Conservation (phyloP, 164 flowering plant genomes). For the Aristolochia californica region DNA sequence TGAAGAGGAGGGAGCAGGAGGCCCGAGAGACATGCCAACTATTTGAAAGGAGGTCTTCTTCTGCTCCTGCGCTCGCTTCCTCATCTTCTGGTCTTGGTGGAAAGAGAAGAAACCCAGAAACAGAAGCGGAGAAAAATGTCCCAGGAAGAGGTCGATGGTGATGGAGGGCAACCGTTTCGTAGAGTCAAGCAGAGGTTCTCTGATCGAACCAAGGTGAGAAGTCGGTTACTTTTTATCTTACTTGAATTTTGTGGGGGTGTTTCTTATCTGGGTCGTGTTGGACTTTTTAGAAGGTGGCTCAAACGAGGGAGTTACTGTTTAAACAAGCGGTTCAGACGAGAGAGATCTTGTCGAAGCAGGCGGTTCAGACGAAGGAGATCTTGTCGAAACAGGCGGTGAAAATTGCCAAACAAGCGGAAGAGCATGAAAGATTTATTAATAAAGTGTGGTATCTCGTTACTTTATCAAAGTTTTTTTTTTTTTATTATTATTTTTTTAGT, state of each 20-base stretch:
- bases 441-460: conserved; percentile 36
- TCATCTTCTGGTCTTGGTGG: neutral
- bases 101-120: neutral
- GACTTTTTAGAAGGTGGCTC: conserved; percentile 51
- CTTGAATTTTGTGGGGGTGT: neutral
- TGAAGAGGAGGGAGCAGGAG: too few relatives aligned
- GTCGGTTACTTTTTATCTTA: neutral
- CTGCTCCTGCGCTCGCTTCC: too few relatives aligned
- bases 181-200: conserved; percentile 34
- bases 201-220: conserved; percentile 55
- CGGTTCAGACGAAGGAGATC: conserved; percentile 67
- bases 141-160: conserved; percentile 35
- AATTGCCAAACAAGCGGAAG: conserved; percentile 90
- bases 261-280: neutral
- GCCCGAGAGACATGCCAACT: too few relatives aligned
- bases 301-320: conserved; percentile 62
- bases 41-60: too few relatives aligned
- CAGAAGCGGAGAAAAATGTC: neutral
- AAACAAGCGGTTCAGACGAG: conserved; percentile 65
- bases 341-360: conserved; percentile 68
- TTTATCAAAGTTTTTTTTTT: neutral
- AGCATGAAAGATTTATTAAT: conserved; percentile 78
- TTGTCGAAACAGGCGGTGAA: conserved; percentile 82
- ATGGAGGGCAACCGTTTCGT: conserved; percentile 20
- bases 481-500: neutral